phyloP scores from a whole-genome alignment of 805 yeast genomes.

The Barnettozyma californica region DNA sequence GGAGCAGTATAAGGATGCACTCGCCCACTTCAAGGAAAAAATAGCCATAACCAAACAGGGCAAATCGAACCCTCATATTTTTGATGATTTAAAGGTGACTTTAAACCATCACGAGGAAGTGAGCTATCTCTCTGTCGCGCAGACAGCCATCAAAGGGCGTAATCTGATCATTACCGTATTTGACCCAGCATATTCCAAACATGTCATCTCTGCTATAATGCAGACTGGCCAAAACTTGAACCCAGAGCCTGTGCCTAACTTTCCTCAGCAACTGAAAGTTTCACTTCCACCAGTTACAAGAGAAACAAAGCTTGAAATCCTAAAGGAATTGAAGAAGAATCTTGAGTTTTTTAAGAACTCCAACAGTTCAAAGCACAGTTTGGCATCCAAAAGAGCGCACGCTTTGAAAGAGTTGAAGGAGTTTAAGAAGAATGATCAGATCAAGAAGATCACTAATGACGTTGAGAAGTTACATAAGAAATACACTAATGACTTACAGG shows the following conservation, averaged over 20 bases:
- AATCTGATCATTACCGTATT: conserved; percentile 78
- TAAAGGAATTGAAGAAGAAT: conserved; percentile 57
- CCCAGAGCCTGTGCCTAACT: conserved; percentile 71
- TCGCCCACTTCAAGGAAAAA: conserved; percentile 49
- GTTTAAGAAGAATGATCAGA: conserved; percentile 47
- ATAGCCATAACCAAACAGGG: conserved; percentile 66
- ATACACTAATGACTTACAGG: conserved; percentile 52
- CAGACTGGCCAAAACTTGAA: conserved; percentile 68
- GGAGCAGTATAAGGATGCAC: conserved; percentile 36
- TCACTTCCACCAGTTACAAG: conserved; percentile 71
- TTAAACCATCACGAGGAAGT: conserved; percentile 39
- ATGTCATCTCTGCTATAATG: conserved; percentile 64
- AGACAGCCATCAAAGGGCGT: conserved; percentile 62
- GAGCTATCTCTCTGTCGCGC: conserved; percentile 61
- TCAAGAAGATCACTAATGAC: conserved; percentile 49
- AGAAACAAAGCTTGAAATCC: conserved; percentile 51
- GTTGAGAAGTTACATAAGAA: conserved; percentile 68
- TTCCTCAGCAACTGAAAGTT: conserved; percentile 67
- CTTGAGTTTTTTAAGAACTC: conserved; percentile 59
- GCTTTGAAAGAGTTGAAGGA: conserved; percentile 51
- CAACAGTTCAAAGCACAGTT: conserved; percentile 37
- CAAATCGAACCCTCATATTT: conserved; percentile 58
- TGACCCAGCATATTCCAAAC: conserved; percentile 71
- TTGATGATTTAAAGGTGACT: conserved; percentile 52
- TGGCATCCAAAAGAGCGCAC: conserved; percentile 53